Evolutionary conservation across 2,329 filamentous ascomycete genomes (phyloP).

Genomic region (Alternaria ethzedia): DNA sequence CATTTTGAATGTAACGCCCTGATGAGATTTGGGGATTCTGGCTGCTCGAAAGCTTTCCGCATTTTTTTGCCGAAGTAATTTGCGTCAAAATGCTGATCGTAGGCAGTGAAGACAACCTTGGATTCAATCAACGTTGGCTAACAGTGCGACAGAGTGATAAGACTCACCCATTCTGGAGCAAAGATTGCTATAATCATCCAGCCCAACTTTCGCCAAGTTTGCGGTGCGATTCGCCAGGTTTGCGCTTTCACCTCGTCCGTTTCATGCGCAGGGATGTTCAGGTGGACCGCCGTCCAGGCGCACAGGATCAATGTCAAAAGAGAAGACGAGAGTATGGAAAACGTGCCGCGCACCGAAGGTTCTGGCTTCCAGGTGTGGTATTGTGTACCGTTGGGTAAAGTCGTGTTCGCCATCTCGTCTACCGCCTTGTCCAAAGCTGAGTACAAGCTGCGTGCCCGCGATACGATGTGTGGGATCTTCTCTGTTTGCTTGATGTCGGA

Average conservation of each 20-base stretch:
- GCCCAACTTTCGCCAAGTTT: background rate
- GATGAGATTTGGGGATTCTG: background rate
- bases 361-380: background rate
- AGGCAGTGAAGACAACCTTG: background rate
- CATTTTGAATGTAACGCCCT: too few relatives aligned
- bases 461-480: background rate
- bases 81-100: rapidly evolving
- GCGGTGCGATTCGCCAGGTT: too few relatives aligned
- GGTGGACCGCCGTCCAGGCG: background rate
- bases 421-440: background rate
- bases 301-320: background rate
- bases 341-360: background rate
- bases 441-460: too few relatives aligned
- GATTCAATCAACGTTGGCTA: background rate
- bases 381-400: background rate
- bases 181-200: background rate
- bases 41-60: background rate
- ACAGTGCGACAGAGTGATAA: rapidly evolving
- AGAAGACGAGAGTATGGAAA: background rate
- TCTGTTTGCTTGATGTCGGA: background rate
- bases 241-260: too few relatives aligned
- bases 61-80: rapidly evolving
- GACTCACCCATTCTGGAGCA: background rate
- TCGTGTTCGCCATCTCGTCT: background rate
- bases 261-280: background rate